Base-by-base conservation (phyloP, 306 rosid species). In the Cicer yamashitae region DNA sequence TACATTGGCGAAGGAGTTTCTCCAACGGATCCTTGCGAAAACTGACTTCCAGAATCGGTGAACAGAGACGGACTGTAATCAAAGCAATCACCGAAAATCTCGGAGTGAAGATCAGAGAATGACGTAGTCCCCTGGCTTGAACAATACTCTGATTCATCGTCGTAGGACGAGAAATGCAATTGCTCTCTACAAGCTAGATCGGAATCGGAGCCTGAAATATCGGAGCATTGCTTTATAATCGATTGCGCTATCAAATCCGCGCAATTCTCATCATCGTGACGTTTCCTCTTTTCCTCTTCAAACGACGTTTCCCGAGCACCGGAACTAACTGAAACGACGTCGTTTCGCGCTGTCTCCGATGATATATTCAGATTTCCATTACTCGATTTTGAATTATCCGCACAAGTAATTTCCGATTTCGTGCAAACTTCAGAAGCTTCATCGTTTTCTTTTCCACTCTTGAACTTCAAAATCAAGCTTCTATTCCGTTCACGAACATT, bases 111-210 rank as follows among this genome's bases (percentile, higher is more conserved):
- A 40, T 91, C 93, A 4, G 91, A 86, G 45, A 84, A 79, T 10
- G 37, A 30, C 37, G 64, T 70, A 73, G 91, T 79, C 14, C 34
- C 88, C 70, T 84, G 96, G 17, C 91, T 88, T 0, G 94, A 86
- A 11, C 79, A 82, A 71, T 77, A 79, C 48, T 79, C 89, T 1
- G 88, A 83, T 46, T 75, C 76, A 15, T 86, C 89, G 2, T 89
- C 93, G 65, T 75, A 82, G 70, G 67, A 81, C 2, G 90, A 86
- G 77, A 86, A 79, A 34, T 68, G 71, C 75, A 89, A 63, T 15
- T 81, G 73, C 86, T 94, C 99, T 10, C 82, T 77, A 78, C 98
- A 94, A 79, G 86, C 88, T 34, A 94, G 96, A 81, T 94, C 91
- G 50, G 84, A 79, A 37, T 82, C 87, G 20, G 53, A 53, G 43